Evolutionary conservation across 306 rosid species (phyloP).

Genomic region (Castanopsis chinensis): DNA sequence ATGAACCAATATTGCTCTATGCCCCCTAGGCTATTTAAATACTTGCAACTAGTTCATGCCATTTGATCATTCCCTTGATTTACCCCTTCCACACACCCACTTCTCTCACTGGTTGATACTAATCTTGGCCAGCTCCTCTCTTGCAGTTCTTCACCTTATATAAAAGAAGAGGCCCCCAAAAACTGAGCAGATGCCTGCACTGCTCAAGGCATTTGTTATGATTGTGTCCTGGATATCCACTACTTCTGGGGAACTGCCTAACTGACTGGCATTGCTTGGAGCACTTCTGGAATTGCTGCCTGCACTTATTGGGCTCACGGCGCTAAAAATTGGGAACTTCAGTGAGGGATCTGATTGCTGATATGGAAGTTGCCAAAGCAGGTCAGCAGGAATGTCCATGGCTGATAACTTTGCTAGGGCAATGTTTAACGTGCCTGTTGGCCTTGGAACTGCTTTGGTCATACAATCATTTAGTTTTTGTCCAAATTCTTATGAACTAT

Average conservation of each 20-base stretch:
- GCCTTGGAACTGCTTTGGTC: slow-evolving; percentile 86
- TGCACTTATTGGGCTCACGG: slow-evolving; percentile 79
- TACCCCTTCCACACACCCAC: slow-evolving; percentile 80
- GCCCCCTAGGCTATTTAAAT: slow-evolving; percentile 73
- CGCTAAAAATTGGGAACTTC: slow-evolving; percentile 96
- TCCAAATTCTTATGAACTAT: slow-evolving; percentile 69
- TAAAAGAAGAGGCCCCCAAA: slow-evolving; percentile 79
- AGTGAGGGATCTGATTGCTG: slow-evolving; percentile 93
- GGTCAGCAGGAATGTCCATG: slow-evolving; percentile 97
- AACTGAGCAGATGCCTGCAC: slow-evolving; percentile 68
- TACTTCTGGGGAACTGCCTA: slow-evolving; percentile 63
- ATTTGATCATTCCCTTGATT: slow-evolving; percentile 62
- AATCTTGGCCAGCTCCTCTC: slow-evolving; percentile 62
- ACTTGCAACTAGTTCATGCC: slow-evolving; percentile 70
- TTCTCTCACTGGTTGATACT: slow-evolving; percentile 83
- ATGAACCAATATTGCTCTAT: slow-evolving; percentile 39
- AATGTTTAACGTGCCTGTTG: slow-evolving; percentile 97
- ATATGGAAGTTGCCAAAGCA: slow-evolving; percentile 90
- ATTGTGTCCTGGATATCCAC: too few species aligned
- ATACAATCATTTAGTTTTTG: slow-evolving; percentile 65
- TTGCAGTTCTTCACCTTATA: slow-evolving; percentile 65
- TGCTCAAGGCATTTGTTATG: slow-evolving; percentile 7
- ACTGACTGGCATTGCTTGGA: slow-evolving; percentile 75
- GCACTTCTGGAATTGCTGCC: slow-evolving; percentile 65
- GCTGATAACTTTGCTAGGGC: slow-evolving; percentile 97